Percentiles rank a stretch among this genome's conserved stretches.
phyloP scores from a whole-genome alignment of 164 flowering plant genomes.

The Dillenia suffruticosa region DNA sequence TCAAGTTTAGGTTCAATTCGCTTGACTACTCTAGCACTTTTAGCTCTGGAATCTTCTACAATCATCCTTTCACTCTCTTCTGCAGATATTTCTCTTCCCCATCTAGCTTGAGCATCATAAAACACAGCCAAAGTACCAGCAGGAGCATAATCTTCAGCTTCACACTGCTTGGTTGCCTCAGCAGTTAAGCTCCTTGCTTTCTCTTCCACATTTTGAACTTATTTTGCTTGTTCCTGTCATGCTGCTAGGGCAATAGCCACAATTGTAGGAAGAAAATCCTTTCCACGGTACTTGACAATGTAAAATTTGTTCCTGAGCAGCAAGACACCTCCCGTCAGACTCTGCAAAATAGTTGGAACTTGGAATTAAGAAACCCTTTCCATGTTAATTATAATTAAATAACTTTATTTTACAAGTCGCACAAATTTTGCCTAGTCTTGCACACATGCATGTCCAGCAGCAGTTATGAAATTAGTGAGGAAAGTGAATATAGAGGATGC shows the following conservation, averaged over 20 bases:
- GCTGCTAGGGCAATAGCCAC: slow-evolving; percentile 82
- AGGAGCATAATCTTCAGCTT: slow-evolving; percentile 39
- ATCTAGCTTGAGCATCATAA: slow-evolving; percentile 90
- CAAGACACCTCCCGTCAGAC: slow-evolving; percentile 81
- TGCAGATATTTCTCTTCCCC: slow-evolving; percentile 79
- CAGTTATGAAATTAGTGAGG: too few species aligned
- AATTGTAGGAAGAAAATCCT: slow-evolving; percentile 86
- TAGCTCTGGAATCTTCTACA: slow-evolving; percentile 69
- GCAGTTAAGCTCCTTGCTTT: slow-evolving; percentile 30
- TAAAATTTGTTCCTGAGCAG: slow-evolving; percentile 91
- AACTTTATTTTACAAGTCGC: too few species aligned
- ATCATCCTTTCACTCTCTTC: slow-evolving; percentile 74
- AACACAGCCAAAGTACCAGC: slow-evolving; percentile 95
- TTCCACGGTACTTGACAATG: slow-evolving; percentile 89
- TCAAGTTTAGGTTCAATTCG: slow-evolving; percentile 67
- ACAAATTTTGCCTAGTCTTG: too few species aligned
- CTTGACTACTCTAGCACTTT: slow-evolving; percentile 52
- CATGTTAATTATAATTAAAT: too few species aligned
- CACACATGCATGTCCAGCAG: too few species aligned
- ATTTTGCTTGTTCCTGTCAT: slow-evolving; percentile 70
- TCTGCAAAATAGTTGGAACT: slow-evolving; percentile 35
- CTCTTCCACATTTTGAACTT: slow-evolving; percentile 47
- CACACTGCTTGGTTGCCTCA: slow-evolving; percentile 21
- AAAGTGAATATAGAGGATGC: too few species aligned
- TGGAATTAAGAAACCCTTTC: too few species aligned